Conservation (phyloP, 1,284 basidiomycete species). For the Kwoniella shivajii region DNA sequence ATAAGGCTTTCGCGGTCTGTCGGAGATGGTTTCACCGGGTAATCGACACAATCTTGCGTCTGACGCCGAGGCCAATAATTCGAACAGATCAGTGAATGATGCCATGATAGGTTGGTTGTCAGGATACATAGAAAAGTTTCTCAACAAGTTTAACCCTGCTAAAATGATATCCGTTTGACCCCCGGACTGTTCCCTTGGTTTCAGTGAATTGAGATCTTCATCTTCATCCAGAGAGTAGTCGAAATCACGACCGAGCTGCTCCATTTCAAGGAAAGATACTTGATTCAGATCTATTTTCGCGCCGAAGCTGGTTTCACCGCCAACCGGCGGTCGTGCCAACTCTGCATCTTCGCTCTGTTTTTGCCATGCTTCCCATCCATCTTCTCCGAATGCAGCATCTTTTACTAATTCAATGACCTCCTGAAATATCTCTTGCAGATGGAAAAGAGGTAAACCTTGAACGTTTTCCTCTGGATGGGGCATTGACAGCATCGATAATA, state of each 20-base stretch:
- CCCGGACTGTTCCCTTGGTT: conserved; percentile 22
- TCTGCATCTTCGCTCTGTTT: conserved; percentile 8
- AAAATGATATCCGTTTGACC: conserved; percentile 64
- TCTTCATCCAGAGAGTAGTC: conserved; percentile 67
- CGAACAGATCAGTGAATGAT: conserved; percentile 65
- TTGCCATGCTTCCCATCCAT: conserved; percentile 57
- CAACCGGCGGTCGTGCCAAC: neutral
- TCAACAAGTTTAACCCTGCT: conserved; percentile 75
- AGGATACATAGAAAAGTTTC: conserved; percentile 74
- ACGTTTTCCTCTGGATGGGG: conserved; percentile 55
- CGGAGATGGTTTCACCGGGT: conserved; percentile 37
- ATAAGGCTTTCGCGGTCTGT: conserved; percentile 52
- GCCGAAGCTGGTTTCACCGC: conserved; percentile 38
- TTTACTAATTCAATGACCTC: conserved; percentile 85
- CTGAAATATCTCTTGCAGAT: conserved; percentile 79
- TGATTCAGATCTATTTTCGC: conserved; percentile 70
- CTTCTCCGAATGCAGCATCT: conserved; percentile 69
- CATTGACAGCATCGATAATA: conserved; percentile 72
- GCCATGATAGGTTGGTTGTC: conserved; percentile 75
- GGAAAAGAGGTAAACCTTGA: conserved; percentile 70
- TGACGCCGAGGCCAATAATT: conserved; percentile 68
- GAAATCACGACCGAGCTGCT: conserved; percentile 81
- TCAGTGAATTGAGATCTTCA: conserved; percentile 51
- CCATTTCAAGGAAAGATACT: conserved; percentile 80
- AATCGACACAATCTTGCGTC: conserved; percentile 57